Conservation (phyloP, 768 basidiomycete genomes). For the Russula dissimulans region DNA sequence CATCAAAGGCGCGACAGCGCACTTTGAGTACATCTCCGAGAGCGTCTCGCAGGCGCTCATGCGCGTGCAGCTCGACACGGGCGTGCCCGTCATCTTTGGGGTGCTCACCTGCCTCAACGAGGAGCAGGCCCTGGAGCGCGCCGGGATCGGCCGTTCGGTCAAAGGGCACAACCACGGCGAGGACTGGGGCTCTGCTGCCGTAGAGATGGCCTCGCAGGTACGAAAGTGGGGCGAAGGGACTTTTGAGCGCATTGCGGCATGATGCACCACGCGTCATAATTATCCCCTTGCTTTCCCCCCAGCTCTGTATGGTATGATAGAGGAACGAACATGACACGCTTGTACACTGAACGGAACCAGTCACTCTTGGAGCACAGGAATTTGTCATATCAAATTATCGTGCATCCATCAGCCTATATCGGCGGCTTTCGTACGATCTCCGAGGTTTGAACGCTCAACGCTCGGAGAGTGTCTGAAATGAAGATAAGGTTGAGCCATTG, state of each 20-base stretch:
- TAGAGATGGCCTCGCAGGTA: slow-evolving; percentile 75
- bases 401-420: not conserved
- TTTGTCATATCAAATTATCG: not conserved
- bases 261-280: not conserved
- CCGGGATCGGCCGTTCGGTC: slow-evolving; percentile 65
- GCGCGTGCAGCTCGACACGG: slow-evolving; percentile 88
- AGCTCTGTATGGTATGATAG: not conserved
- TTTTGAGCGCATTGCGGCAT: slow-evolving; percentile 29
- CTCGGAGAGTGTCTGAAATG: no score
- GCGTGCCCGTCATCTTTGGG: slow-evolving; percentile 92
- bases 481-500: not conserved
- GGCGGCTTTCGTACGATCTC: not conserved
- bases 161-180: slow-evolving; percentile 96
- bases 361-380: not conserved
- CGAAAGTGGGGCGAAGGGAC: slow-evolving; percentile 63
- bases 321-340: not conserved
- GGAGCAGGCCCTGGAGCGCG: slow-evolving; percentile 88
- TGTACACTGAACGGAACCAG: not conserved
- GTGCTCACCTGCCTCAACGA: slow-evolving; percentile 89
- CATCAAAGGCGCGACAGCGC: slow-evolving; percentile 97
- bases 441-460: not conserved
- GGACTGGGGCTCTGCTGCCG: slow-evolving; percentile 95
- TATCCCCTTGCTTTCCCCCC: not conserved
- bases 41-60: slow-evolving; percentile 90
- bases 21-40: slow-evolving; percentile 98